Percentiles rank a stretch among this genome's conserved stretches.
Evolutionary conservation across 257 asterid species (phyloP).

Genomic region (Datura wrightii): DNA sequence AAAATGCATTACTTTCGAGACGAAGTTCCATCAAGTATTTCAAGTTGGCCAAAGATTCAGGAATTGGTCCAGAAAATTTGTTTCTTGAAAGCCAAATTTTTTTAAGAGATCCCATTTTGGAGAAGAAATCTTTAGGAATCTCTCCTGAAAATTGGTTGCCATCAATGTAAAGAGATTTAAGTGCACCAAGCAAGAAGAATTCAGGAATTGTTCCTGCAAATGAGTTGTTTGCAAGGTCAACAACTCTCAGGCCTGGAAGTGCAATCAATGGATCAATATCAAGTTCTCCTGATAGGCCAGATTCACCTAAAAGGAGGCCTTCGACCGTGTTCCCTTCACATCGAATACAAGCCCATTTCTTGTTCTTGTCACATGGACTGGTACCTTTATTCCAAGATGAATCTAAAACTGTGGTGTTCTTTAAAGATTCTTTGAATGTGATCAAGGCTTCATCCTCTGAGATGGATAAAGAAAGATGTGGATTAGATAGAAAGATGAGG

Average conservation of each 20-base stretch:
- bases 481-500: slow-evolving; percentile 37
- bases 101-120: slow-evolving; percentile 59
- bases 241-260: slow-evolving; percentile 52
- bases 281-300: slow-evolving; percentile 53
- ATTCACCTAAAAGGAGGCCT: slow-evolving; percentile 50
- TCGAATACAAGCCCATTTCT: slow-evolving; percentile 63
- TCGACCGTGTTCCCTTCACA: slow-evolving; percentile 53
- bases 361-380: slow-evolving; percentile 53
- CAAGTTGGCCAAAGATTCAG: slow-evolving; percentile 52
- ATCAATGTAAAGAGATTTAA: slow-evolving; percentile 53
- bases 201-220: slow-evolving; percentile 67
- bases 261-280: slow-evolving; percentile 45
- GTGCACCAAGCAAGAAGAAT: slow-evolving; percentile 59
- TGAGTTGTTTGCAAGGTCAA: slow-evolving; percentile 61
- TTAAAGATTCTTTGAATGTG: slow-evolving; percentile 59
- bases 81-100: slow-evolving; percentile 57
- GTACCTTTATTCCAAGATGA: slow-evolving; percentile 65
- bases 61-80: slow-evolving; percentile 64
- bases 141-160: slow-evolving; percentile 70
- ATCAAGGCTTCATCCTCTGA: slow-evolving; percentile 59
- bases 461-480: slow-evolving; percentile 38
- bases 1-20: slow-evolving; percentile 62
- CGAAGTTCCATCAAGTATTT: slow-evolving; percentile 43
- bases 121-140: slow-evolving; percentile 54
- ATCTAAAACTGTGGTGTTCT: slow-evolving; percentile 56